These are phyloP conservation scores for Ramalina intermedia DNA, from an alignment of 495 filamentous ascomycete species.

Conservation along the genomic window DNA sequence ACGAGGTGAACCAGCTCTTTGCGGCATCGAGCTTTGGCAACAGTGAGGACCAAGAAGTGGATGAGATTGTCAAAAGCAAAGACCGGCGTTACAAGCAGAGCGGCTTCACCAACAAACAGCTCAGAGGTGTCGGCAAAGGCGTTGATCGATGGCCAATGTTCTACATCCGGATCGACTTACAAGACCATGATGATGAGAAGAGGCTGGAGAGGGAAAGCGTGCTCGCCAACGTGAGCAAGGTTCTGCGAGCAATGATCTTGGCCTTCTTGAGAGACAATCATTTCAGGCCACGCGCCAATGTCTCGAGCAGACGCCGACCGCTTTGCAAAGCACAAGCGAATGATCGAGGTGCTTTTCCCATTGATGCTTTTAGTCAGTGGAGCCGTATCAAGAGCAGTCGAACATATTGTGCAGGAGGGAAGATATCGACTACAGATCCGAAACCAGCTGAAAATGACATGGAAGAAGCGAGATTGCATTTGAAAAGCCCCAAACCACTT, in stretches of 20 bases:
- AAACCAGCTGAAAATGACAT: too few relatives aligned
- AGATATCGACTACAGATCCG: background rate
- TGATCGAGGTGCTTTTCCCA: conserved; percentile 1
- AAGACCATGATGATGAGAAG: conserved; percentile 2
- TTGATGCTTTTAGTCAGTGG: conserved; percentile 42
- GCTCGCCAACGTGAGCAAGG: conserved; percentile 39
- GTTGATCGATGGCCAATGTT: conserved; percentile 89
- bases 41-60: conserved; percentile 31
- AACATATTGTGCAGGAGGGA: background rate
- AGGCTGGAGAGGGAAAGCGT: conserved; percentile 28
- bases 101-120: conserved; percentile 39
- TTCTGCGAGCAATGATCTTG: conserved; percentile 47
- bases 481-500: background rate
- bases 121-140: conserved; percentile 44
- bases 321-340: conserved; percentile 10
- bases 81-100: conserved; percentile 29
- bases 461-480: too few relatives aligned
- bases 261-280: conserved; percentile 57
- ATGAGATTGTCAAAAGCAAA: conserved; percentile 22
- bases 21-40: conserved; percentile 62
- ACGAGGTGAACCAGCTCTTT: conserved; percentile 69
- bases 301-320: background rate
- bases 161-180: conserved; percentile 52
- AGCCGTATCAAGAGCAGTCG: conserved; percentile 49
- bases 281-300: conserved; percentile 36